Evolutionary conservation across 1,139 yeast genomes (phyloP), one percentile per base, ranked within the genome.

Genomic region (Keqinozyma sinolaborantium): DNA sequence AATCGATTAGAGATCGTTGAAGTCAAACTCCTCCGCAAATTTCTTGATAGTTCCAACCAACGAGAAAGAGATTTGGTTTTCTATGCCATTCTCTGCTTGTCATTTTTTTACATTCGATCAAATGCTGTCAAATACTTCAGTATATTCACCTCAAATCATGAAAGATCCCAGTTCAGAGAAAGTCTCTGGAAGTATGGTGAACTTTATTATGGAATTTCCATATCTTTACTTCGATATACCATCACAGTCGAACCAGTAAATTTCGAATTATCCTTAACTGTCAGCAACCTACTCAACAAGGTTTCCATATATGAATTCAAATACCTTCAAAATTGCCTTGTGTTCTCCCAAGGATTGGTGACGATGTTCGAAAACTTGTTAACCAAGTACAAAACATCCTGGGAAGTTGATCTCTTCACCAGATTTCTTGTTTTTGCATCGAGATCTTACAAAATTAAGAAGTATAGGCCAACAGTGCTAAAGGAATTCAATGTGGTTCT

Each of bases 321-420:
- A 11, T 45, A 49, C 29, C 38, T 53, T 20, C 31, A 41, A 10
- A 46, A 53, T 18, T 46, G 53, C 5, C 32, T 46, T 4, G 46
- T 58, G 9, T 58, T 58, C 30, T 45, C 53, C 19, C 47, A 50
- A 23, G 65, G 65, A 1, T 38, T 56, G 14, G 42, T 51, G 1
- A 40, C 51, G 7, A 44, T 56, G 3, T 53, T 51, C 33, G 45
- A 48, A 31, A 51, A 48, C 26, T 36, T 53, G n/a, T 23, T 54
- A 9, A 23, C 31, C 10, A 32, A 29, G 13, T 24, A 26, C 10
- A 23, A 21, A 16, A 28, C 32, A 27, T 20, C 40, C 5, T 26
- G 38, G 7, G 56, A 51, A 8, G 32, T 50, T 23, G 34, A 46
- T 4, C 37, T 44, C 40, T 38, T 49, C 11, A 32, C 52, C 16